Conservation (phyloP, 2,329 filamentous ascomycete genomes). For the Exophiala lecanii-corni region DNA sequence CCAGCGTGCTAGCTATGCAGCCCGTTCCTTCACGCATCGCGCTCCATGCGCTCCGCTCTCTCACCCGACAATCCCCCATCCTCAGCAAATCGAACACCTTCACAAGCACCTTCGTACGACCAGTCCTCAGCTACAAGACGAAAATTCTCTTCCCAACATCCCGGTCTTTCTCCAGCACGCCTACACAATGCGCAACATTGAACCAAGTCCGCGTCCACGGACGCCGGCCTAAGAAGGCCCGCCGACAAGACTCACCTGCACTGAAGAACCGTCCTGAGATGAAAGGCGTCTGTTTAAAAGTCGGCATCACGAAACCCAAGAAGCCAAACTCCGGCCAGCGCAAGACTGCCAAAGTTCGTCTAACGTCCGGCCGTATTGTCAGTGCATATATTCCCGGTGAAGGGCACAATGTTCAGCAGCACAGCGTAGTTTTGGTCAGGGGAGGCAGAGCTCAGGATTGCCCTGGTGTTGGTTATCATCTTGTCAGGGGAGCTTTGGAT, state of each 20-base stretch:
- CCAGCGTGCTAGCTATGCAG: no score
- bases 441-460: constrained; percentile 94
- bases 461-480: constrained; percentile 93
- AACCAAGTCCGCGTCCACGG: constrained; percentile 74
- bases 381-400: constrained; percentile 95
- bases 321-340: constrained; percentile 98
- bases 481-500: constrained; percentile 88
- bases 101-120: not conserved
- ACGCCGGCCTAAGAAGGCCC: constrained; percentile 71
- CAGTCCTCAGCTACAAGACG: constrained; percentile 32
- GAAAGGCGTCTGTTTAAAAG: constrained; percentile 94
- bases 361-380: constrained; percentile 81
- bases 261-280: constrained; percentile 71
- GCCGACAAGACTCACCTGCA: constrained; percentile 83
- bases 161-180: constrained; percentile 55
- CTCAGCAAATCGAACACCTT: not conserved
- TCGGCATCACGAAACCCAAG: constrained; percentile 91
- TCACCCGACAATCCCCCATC: constrained; percentile 27
- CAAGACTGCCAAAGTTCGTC: constrained; percentile 86
- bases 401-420: constrained; percentile 98
- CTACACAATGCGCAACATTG: constrained; percentile 57
- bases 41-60: constrained; percentile 33
- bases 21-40: constrained; percentile 34
- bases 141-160: constrained; percentile 27
- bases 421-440: constrained; percentile 93